A percentile compares a stretch with the other conserved stretches of the same genome.
phyloP scores from a whole-genome alignment of 495 filamentous ascomycete species.

The Lophiotrema nucula region DNA sequence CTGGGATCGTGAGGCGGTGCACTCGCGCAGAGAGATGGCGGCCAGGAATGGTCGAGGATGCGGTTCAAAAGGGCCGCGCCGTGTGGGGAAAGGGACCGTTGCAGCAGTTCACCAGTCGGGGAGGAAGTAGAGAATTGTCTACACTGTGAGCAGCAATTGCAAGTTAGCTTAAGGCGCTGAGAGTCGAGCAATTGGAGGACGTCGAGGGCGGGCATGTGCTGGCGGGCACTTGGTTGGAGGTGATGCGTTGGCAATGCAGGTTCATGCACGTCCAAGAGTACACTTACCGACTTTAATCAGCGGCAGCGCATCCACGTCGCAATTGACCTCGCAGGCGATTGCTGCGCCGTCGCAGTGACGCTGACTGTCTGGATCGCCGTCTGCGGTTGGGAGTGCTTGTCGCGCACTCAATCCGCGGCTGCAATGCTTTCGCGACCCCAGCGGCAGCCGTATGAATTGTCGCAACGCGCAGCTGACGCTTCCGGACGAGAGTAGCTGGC shows the following conservation, averaged over 20 bases:
- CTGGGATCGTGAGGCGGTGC: constrained; percentile 28
- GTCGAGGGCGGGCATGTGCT: constrained; percentile 33
- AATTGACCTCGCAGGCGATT: constrained; percentile 13
- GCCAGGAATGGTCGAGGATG: constrained; percentile 1
- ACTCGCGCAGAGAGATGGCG: not conserved
- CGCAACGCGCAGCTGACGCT: constrained; percentile 14
- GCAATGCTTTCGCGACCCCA: not conserved
- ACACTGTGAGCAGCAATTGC: constrained; percentile 20
- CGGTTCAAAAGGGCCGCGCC: constrained; percentile 28
- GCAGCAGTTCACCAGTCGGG: constrained; percentile 22
- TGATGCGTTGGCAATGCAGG: constrained; percentile 40
- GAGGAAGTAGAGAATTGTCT: constrained; percentile 13
- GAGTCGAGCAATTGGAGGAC: constrained; percentile 33
- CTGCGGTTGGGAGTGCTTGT: not conserved
- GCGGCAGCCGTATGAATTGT: constrained; percentile 15
- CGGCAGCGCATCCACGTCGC: constrained; percentile 33
- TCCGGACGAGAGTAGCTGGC: constrained; percentile 7
- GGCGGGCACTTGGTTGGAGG: constrained; percentile 33
- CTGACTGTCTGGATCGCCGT: not conserved
- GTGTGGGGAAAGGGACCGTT: constrained; percentile 32
- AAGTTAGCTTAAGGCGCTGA: constrained; percentile 28
- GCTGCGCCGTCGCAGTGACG: constrained; percentile 21
- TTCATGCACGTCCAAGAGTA: constrained; percentile 33
- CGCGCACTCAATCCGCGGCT: constrained; percentile 21
- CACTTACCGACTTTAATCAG: constrained; percentile 39